Evolutionary conservation across 2,329 filamentous ascomycete species (phyloP).

Genomic region (Plectosphaerella sp.): DNA sequence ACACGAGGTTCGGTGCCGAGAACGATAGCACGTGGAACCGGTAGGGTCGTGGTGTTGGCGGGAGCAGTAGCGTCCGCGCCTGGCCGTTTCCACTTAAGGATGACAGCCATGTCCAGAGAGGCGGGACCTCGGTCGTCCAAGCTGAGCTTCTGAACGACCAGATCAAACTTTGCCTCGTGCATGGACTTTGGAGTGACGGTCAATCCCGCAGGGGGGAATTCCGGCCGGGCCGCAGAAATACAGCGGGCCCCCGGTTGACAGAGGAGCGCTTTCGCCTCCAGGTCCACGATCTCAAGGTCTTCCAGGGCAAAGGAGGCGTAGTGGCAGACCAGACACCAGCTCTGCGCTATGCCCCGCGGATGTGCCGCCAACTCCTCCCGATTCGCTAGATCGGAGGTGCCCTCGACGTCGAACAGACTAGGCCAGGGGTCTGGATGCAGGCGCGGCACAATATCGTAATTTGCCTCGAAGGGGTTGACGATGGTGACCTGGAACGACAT

Average conservation of each 20-base stretch:
- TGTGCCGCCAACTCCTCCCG: slow-evolving; percentile 20
- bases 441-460: slow-evolving; percentile 79
- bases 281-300: slow-evolving; percentile 57
- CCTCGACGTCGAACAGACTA: slow-evolving; percentile 69
- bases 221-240: slow-evolving; percentile 33
- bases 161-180: slow-evolving; percentile 66
- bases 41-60: slow-evolving; percentile 63
- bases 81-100: slow-evolving; percentile 66
- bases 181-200: slow-evolving; percentile 62
- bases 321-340: slow-evolving; percentile 72
- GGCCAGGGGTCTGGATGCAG: slow-evolving; percentile 80
- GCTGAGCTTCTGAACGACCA: slow-evolving; percentile 70
- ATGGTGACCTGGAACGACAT: slow-evolving; percentile 66
- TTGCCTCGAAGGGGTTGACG: slow-evolving; percentile 83
- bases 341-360: slow-evolving; percentile 66
- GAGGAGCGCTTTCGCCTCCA: slow-evolving; percentile 58
- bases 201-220: slow-evolving; percentile 35
- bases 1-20: slow-evolving; percentile 85
- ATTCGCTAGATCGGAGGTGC: slow-evolving; percentile 30
- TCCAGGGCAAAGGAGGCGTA: slow-evolving; percentile 76
- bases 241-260: slow-evolving; percentile 61
- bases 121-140: slow-evolving; percentile 79
- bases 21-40: slow-evolving; percentile 75
- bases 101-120: slow-evolving; percentile 68
- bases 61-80: slow-evolving; percentile 15